A percentile compares a stretch with the other conserved stretches of the same genome.
Conservation (phyloP, 257 asterid genomes). For the Leptodermis oblonga region DNA sequence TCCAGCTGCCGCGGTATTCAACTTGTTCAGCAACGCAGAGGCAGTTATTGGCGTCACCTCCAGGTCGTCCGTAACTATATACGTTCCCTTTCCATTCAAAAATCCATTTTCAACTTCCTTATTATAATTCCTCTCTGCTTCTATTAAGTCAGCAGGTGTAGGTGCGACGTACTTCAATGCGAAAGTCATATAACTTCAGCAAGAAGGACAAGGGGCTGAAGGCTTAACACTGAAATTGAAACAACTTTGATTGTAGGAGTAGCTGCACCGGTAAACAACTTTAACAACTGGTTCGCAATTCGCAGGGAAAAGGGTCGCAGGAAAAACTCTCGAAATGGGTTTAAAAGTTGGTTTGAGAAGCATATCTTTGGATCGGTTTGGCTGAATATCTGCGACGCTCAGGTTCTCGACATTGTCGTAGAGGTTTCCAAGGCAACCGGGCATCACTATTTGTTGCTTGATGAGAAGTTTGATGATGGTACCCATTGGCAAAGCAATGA, state of each 20-base stretch:
- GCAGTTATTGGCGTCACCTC: too few species aligned
- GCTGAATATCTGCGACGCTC: conserved; percentile 13
- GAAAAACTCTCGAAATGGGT: conserved; percentile 21
- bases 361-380: conserved; percentile 16
- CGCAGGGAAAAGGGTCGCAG: neutral
- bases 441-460: neutral
- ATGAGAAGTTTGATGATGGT: neutral
- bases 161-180: neutral
- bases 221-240: neutral
- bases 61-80: too few species aligned
- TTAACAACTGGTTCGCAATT: too few species aligned
- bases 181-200: neutral
- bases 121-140: neutral
- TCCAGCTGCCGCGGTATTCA: neutral
- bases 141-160: neutral
- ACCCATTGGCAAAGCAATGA: neutral
- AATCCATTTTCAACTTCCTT: neutral
- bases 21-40: neutral
- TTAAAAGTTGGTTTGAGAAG: conserved; percentile 18
- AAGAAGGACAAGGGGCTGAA: neutral
- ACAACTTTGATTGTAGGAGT: too few species aligned
- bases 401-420: neutral
- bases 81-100: neutral
- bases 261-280: too few species aligned
- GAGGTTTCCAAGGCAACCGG: neutral